These are phyloP conservation scores for Rhytidiadelphus loreus DNA, from an alignment of 225 moss, liverwort and hornwort species.

Conservation along the genomic window DNA sequence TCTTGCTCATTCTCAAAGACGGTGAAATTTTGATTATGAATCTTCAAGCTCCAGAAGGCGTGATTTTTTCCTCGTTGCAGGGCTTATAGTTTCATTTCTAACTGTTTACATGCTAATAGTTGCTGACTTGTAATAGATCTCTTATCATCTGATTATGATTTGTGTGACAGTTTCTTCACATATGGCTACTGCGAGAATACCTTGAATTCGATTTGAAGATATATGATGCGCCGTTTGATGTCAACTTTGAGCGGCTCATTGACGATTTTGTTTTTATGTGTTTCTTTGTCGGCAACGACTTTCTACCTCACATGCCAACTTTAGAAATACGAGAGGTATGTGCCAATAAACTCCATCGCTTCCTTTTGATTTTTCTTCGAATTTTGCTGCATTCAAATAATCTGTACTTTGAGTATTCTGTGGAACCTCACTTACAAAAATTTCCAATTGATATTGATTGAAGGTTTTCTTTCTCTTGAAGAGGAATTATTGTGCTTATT, in stretches of 20 bases:
- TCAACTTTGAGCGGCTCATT: slow-evolving; percentile 87
- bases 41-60: neutral
- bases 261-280: slow-evolving; percentile 99
- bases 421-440: neutral
- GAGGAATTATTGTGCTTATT: neutral
- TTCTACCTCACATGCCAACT: slow-evolving; percentile 97
- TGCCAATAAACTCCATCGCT: neutral
- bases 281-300: slow-evolving; percentile 98
- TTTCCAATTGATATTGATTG: neutral
- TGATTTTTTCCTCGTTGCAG: neutral
- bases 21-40: neutral
- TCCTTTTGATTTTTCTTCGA: neutral
- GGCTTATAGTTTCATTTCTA: neutral
- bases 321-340: slow-evolving; percentile 88
- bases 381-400: neutral
- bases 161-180: slow-evolving; percentile 72
- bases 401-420: neutral
- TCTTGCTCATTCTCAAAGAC: neutral
- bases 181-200: slow-evolving; percentile 90
- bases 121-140: neutral
- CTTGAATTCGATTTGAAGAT: slow-evolving; percentile 73
- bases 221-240: slow-evolving; percentile 51
- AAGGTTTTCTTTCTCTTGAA: neutral
- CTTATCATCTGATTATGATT: neutral
- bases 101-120: neutral